Evolutionary conservation across 371 early-diverging fungal species (phyloP), one percentile per base, ranked within the genome.

Genomic region (Fennellomyces sp.): DNA sequence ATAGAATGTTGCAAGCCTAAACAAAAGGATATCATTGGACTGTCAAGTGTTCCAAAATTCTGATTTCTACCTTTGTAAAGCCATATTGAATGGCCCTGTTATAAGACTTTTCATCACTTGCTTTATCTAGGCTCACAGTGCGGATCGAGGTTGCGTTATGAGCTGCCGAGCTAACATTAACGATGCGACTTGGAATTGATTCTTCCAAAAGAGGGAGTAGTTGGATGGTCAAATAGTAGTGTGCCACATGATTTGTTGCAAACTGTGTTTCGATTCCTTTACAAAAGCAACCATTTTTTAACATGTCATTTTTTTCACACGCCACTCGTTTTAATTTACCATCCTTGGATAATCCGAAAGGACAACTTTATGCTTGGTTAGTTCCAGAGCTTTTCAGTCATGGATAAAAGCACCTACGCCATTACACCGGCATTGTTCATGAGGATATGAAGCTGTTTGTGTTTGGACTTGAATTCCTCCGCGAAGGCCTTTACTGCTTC

Each of bases 401-500:
- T 78, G 60, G 5, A 27, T 28, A 52, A 27, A 39, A 41, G n/a
- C 10, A 17, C 13, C 27, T 49, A 49, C 19, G 71, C 69, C 92
- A 92, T 91, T 33, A 93, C 77, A n/a, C 91, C 94, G 11, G 85
- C 82, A 55, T 89, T 88, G 62, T 80, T 86, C 12, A 92, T 58
- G 35, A 93, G 68, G 30, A 91, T 69, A 53, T 91, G 79, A 3
- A 93, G 70, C 7, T 84, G 70, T 11, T 64, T 49, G 3, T 78
- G 68, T 10, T 69, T 68, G 5, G 61, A 60, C 52, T 79, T 70
- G 61, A 88, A 87, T 35, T 65, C 61, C 12, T 79, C 68, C 10
- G 83, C 83, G 59, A 91, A 90, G 25, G 53, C 52, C 6, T 71
- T 70, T 4, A 88, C 82, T 2, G 83, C 78, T 12, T 67, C 72